phyloP scores from a whole-genome alignment of 2,329 filamentous ascomycete genomes.

The Paraphaeosphaeria sporulosa region DNA sequence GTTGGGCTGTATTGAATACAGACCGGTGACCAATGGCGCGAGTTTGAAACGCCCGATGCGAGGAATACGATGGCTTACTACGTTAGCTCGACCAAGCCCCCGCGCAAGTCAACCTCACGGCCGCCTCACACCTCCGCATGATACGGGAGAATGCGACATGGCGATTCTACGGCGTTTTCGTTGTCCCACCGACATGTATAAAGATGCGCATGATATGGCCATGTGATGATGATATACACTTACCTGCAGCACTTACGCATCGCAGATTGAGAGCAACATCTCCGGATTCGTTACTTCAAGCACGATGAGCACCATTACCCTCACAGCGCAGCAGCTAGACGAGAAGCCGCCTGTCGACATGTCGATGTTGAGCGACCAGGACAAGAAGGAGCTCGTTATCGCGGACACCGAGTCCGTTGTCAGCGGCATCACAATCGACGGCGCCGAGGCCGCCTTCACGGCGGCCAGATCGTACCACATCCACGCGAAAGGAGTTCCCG shows the following conservation, averaged over 20 bases:
- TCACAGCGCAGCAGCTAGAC: conserved; percentile 18
- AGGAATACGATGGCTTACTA: conserved; percentile 7
- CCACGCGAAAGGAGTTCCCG: conserved; percentile 55
- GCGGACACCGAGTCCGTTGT: conserved; percentile 25
- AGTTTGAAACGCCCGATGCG: conserved; percentile 2
- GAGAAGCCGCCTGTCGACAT: conserved; percentile 20
- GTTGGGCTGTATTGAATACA: background rate
- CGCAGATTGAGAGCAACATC: background rate
- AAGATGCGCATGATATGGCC: background rate
- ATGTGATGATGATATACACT: background rate
- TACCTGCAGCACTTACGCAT: conserved; percentile 8
- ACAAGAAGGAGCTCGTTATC: conserved; percentile 29
- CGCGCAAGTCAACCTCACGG: conserved; percentile 19
- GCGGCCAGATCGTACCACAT: conserved; percentile 60
- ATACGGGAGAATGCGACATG: background rate
- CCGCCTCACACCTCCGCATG: conserved; percentile 16
- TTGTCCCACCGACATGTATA: background rate
- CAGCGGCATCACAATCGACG: conserved; percentile 25
- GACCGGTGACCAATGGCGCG: background rate
- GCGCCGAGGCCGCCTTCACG: conserved; percentile 42
- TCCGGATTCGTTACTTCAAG: conserved; percentile 1
- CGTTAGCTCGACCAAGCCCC: conserved; percentile 8
- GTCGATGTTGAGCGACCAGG: conserved; percentile 20
- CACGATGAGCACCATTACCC: conserved; percentile 15
- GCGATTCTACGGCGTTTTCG: background rate